phyloP scores from a whole-genome alignment of 257 asterid species.

The Jacaranda mimosifolia region DNA sequence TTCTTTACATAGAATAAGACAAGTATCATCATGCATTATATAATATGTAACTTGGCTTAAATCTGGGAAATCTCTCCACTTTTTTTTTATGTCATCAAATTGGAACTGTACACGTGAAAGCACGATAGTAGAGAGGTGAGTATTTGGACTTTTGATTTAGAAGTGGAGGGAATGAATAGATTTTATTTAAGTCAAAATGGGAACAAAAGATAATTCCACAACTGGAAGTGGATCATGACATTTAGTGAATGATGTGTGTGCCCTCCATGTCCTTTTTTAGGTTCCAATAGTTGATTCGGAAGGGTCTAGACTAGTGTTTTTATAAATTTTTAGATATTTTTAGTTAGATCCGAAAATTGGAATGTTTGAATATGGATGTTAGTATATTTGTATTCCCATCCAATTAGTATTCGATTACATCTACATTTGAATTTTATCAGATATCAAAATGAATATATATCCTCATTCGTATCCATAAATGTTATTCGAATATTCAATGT shows the following conservation, averaged over 20 bases:
- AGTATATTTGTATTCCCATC: no score
- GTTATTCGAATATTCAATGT: no score
- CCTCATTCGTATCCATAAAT: no score
- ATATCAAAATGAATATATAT: no score
- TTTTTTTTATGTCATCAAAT: constrained; percentile 9
- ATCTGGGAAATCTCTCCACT: constrained; percentile 19
- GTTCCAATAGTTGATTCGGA: constrained; percentile 11
- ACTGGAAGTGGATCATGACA: constrained; percentile 38
- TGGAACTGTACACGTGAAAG: constrained; percentile 16
- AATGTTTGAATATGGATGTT: no score
- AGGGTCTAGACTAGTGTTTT: not conserved
- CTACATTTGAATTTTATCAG: no score
- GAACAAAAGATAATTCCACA: constrained; percentile 42
- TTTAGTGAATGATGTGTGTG: not conserved
- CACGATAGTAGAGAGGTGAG: constrained; percentile 24
- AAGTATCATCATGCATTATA: constrained; percentile 17
- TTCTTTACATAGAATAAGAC: no score
- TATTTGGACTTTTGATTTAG: constrained; percentile 24
- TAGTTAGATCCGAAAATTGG: no score
- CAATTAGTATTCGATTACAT: no score
- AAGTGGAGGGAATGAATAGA: constrained; percentile 39
- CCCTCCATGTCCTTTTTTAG: not conserved
- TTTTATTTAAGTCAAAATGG: constrained; percentile 42
- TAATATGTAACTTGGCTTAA: not conserved
- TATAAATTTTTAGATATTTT: no score